These are phyloP conservation scores for Biscutella laevigata DNA, from an alignment of 441 rosid genomes.

Conservation along the genomic window DNA sequence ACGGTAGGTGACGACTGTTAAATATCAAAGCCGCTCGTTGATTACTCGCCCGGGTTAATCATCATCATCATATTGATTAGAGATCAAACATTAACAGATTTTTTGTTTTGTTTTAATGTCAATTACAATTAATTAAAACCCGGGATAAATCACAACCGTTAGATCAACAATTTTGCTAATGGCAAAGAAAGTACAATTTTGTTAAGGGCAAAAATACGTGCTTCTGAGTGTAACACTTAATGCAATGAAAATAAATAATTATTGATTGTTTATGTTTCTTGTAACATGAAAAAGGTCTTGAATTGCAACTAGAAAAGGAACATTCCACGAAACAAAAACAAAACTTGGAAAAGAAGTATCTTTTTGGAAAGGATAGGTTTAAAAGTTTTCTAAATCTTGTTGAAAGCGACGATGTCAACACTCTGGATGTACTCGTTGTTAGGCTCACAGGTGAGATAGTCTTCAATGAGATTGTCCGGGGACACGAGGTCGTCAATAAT, in stretches of 20 bases:
- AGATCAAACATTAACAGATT: too few relatives aligned
- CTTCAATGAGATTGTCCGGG: conserved; percentile 55
- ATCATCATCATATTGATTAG: too few relatives aligned
- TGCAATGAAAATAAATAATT: not conserved
- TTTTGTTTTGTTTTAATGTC: too few relatives aligned
- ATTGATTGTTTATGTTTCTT: not conserved
- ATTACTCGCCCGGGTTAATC: too few relatives aligned
- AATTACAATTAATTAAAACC: too few relatives aligned
- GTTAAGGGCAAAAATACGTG: too few relatives aligned
- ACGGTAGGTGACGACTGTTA: not conserved
- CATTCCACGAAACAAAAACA: conserved; percentile 9
- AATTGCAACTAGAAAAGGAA: conserved; percentile 12
- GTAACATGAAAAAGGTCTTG: conserved; percentile 13
- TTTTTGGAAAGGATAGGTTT: not conserved
- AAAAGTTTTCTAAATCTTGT: conserved; percentile 41
- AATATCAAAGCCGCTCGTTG: not conserved
- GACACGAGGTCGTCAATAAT: conserved; percentile 71
- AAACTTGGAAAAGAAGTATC: conserved; percentile 14
- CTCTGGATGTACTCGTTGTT: conserved; percentile 53
- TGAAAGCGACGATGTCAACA: conserved; percentile 67
- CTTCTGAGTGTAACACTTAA: too few relatives aligned
- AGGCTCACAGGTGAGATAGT: conserved; percentile 48
- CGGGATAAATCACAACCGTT: too few relatives aligned
- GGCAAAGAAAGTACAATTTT: too few relatives aligned
- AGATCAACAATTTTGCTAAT: too few relatives aligned